Evolutionary conservation across 2,329 filamentous ascomycete species (phyloP).

Genomic region (Trichoderma oligosporum): DNA sequence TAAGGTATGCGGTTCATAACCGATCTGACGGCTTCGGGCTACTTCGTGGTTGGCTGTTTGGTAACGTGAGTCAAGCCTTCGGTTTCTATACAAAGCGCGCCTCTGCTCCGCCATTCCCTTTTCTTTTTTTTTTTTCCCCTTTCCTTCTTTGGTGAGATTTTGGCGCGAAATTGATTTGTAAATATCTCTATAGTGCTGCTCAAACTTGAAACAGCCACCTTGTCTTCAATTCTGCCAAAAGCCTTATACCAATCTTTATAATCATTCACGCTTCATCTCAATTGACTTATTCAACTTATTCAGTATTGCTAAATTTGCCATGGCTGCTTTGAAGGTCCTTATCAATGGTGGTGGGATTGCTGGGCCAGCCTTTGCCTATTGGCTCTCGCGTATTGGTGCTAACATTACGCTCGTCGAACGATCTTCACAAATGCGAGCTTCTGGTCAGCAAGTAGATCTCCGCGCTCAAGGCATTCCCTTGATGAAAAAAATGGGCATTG

Average conservation of each 20-base stretch:
- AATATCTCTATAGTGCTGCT: not conserved
- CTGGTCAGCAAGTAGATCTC: constrained; percentile 2
- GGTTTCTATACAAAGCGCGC: not conserved
- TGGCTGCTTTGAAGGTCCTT: not conserved
- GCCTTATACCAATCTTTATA: no score
- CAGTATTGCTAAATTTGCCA: not conserved
- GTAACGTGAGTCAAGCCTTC: not conserved
- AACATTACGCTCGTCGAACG: constrained; percentile 5
- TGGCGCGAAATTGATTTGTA: not conserved
- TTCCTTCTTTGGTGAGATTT: no score
- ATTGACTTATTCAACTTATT: not conserved
- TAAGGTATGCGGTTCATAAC: not conserved
- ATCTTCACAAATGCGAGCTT: not conserved
- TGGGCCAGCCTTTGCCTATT: not conserved
- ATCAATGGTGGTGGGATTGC: not conserved
- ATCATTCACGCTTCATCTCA: not conserved
- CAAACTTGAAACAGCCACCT: not conserved
- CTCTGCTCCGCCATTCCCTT: no score
- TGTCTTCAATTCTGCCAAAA: not conserved
- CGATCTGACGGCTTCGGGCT: not conserved
- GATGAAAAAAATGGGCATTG: constrained; percentile 10
- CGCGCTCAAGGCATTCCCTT: not conserved
- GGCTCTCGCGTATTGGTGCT: constrained; percentile 4
- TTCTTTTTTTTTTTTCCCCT: no score
- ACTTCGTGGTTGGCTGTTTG: not conserved